Conservation (phyloP, 352 stramenopile species). For the Phytopythium litorale region DNA sequence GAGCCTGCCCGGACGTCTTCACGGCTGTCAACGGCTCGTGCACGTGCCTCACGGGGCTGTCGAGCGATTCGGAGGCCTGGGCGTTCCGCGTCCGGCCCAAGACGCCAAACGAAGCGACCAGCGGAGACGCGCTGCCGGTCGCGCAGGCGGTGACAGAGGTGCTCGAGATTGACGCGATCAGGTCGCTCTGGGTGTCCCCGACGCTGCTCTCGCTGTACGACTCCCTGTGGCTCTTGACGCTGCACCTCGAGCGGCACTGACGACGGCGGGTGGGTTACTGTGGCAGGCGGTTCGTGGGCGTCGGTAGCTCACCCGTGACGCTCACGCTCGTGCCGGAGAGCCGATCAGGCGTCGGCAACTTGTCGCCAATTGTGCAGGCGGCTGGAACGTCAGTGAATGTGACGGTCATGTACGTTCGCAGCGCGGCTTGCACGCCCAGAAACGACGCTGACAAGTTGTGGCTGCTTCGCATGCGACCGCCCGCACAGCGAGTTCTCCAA, state of each 20-base stretch:
- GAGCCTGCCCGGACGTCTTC: slow-evolving; percentile 21
- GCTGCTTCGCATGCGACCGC: not conserved
- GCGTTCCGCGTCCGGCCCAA: slow-evolving; percentile 19
- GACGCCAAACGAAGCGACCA: not conserved
- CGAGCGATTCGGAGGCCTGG: slow-evolving; percentile 11
- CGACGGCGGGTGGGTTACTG: not conserved
- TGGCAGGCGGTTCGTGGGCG: slow-evolving; percentile 18
- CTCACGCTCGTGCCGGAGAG: slow-evolving; percentile 25
- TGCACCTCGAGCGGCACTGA: not conserved
- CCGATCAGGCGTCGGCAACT: slow-evolving; percentile 11
- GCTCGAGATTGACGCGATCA: slow-evolving; percentile 21
- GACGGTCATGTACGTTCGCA: slow-evolving; percentile 12
- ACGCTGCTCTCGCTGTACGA: slow-evolving; percentile 23
- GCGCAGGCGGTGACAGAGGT: slow-evolving; percentile 10
- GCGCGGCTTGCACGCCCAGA: not conserved
- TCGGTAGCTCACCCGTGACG: slow-evolving; percentile 12
- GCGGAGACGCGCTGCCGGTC: not conserved
- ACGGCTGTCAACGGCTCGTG: slow-evolving; percentile 31
- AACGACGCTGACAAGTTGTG: not conserved
- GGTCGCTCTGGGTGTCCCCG: slow-evolving; percentile 21
- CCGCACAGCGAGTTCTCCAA: slow-evolving; percentile 13
- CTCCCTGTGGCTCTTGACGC: not conserved
- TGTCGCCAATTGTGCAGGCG: slow-evolving; percentile 16
- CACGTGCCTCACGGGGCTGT: slow-evolving; percentile 29
- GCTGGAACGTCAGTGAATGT: slow-evolving; percentile 12